Base-by-base conservation (phyloP, 495 filamentous ascomycete genomes). In the Haplographium delicatum region DNA sequence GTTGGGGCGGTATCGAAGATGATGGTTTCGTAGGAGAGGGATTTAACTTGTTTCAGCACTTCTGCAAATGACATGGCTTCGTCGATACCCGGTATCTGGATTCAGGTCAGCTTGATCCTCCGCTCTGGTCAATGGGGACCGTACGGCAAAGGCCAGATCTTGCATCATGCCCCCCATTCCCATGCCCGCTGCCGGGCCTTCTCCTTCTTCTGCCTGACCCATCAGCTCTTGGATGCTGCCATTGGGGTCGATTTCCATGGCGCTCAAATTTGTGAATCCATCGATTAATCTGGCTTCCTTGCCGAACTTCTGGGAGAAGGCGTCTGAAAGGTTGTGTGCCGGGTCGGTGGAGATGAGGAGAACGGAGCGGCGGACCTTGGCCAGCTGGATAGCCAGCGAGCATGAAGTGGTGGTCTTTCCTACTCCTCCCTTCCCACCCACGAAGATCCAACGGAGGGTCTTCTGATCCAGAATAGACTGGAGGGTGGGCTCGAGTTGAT, bases 61-160 rank as follows among this genome's bases (percentile, higher is more conserved):
- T 97, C 93, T 61, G 93, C 93, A 62, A 97, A 99, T 42, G 93
- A 96, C 94, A 97, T 97, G 62, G 93, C 93, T 68, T 99, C 93
- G 67, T 99, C 93, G 49, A 99, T 91, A 68, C 93, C 93, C 44
- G 93, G 93, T 35, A 98, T 97, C 90, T 96, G 59, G 22, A 45
- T n/a, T 13, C 24, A 24, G 28, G 31, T 30, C 24, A 53, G n/a
- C n/a, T 23, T 2, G 11, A 24, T 37, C 18, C 3, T 23, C 2
- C 15, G 3, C 31, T 4, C 10, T 6, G 24, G 3, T 49, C 5
- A n/a, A 40, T 25, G 23, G 26, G 7, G 35, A 65, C 76, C 28
- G n/a, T 67, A 81, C 78, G 22, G 77, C 78, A 59, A 82, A 82
- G 4, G 80, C 80, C 20, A 84, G 64, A 58, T 83, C 80, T 57